Evolutionary conservation across 176 grass and related monocot species (phyloP).

Genomic region (Leersia perrieri): DNA sequence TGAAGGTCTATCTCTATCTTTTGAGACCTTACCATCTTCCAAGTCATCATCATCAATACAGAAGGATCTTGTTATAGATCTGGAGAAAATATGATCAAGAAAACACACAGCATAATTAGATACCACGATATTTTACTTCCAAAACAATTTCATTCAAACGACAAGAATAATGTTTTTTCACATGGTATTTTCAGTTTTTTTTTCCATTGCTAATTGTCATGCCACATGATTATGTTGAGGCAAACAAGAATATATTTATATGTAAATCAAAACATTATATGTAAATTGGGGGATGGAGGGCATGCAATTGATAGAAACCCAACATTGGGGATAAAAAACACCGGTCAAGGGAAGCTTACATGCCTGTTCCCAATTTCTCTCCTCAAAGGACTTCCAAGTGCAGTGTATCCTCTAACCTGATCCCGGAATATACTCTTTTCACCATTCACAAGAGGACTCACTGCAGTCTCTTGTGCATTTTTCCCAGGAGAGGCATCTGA

Average conservation of each 20-base stretch:
- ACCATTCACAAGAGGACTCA: constrained; percentile 42
- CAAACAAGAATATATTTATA: neutral
- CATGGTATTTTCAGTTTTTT: neutral
- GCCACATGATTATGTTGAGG: neutral
- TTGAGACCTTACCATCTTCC: constrained; percentile 75
- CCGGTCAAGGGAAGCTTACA: constrained; percentile 26
- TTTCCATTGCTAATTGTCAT: neutral
- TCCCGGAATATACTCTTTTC: constrained; percentile 54
- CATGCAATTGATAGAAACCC: neutral
- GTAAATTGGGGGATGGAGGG: neutral
- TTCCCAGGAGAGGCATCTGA: constrained; percentile 43
- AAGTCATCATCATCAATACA: constrained; percentile 60
- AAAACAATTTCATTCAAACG: neutral
- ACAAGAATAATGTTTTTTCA: neutral
- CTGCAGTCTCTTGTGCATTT: constrained; percentile 37
- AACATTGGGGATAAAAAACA: neutral
- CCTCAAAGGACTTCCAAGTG: constrained; percentile 69
- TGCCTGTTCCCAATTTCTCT: constrained; percentile 79
- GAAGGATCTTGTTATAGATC: constrained; percentile 51
- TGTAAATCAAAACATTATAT: neutral
- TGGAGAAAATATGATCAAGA: constrained; percentile 33
- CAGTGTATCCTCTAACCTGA: constrained; percentile 50
- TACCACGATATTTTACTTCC: neutral
- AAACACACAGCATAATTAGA: constrained; percentile 27
- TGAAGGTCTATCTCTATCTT: constrained; percentile 58